Evolutionary conservation across 495 filamentous ascomycete genomes (phyloP).

Genomic region (Sabuloglossum arenarium): DNA sequence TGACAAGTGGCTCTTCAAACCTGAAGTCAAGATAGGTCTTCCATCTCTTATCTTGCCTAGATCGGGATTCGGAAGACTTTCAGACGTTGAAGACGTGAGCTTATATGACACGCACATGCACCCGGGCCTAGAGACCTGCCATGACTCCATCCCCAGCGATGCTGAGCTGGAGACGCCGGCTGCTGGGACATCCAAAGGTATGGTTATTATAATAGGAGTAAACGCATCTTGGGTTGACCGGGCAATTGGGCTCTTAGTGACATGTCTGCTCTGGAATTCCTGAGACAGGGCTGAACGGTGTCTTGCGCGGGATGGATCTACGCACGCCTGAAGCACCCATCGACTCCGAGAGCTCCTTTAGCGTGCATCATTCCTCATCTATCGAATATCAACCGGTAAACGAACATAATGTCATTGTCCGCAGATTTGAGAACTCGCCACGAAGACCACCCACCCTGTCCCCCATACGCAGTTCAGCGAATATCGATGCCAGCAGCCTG

Average conservation of each 20-base stretch:
- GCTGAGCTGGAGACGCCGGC: no score
- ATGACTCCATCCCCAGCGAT: no score
- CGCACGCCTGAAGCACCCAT: background rate
- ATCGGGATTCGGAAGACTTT: no score
- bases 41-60: no score
- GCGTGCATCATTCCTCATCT: slow-evolving; percentile 8
- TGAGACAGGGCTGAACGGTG: slow-evolving; percentile 7
- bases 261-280: slow-evolving; percentile 13
- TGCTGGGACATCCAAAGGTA: background rate
- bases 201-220: background rate
- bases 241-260: background rate
- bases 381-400: slow-evolving; percentile 9
- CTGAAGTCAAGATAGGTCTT: no score
- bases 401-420: slow-evolving; percentile 10
- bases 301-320: slow-evolving; percentile 5
- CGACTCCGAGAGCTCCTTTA: background rate
- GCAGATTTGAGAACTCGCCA: slow-evolving; percentile 9
- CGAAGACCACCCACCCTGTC: background rate
- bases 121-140: no score
- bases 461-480: background rate
- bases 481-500: no score
- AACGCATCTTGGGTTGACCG: background rate
- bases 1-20: no score
- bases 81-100: no score
- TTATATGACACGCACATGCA: no score